Base-by-base conservation (phyloP, 2,329 filamentous ascomycete genomes). In the Ambrosiella beaveri region DNA sequence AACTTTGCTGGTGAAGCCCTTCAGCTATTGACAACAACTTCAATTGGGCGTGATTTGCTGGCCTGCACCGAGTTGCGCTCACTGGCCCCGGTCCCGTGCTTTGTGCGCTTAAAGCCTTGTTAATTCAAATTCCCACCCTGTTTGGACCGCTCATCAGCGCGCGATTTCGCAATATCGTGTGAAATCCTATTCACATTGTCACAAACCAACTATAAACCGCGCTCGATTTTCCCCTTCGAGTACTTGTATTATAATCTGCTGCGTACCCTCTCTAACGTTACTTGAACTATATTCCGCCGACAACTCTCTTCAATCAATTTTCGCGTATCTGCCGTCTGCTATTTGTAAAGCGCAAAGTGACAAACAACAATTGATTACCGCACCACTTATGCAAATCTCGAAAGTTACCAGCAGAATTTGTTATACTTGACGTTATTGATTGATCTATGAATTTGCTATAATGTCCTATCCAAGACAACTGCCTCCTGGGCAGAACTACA, bases 381-480 rank as follows among this genome's bases (percentile, higher is more conserved):
- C 17, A 35, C 47, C 2, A 51, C 47, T 51, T 56, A 45, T 35
- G 35, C 7, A n/a, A 59, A 47, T 17, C n/a, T 47, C 44, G 44
- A 47, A 27, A 27, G 27, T 27, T 27, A 27, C 27, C 27, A 27
- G 27, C 27, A 27, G 27, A 27, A 1, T 4, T 27, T 27, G 27
- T 4, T 27, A 27, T 27, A 27, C 27, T 27, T 27, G 27, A 27
- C 27, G 27, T 4, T 27, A 27, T 27, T 27, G 27, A 27, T 27
- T 27, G 27, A 27, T 60, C 54, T 55, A 62, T 62, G 61, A 50
- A 19, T 45, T 41, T 52, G 62, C 64, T 65, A 68, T 64, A 63
- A 70, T 73, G 68, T 70, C 66, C 64, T 70, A 68, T 65, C 64
- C 65, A 62, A 66, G 66, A 64, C 59, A 62, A 55, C 62, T 66